Percentiles rank a stretch among this genome's conserved stretches.
phyloP scores from a whole-genome alignment of 768 basidiomycete species.

The Tricholoma matsutake region DNA sequence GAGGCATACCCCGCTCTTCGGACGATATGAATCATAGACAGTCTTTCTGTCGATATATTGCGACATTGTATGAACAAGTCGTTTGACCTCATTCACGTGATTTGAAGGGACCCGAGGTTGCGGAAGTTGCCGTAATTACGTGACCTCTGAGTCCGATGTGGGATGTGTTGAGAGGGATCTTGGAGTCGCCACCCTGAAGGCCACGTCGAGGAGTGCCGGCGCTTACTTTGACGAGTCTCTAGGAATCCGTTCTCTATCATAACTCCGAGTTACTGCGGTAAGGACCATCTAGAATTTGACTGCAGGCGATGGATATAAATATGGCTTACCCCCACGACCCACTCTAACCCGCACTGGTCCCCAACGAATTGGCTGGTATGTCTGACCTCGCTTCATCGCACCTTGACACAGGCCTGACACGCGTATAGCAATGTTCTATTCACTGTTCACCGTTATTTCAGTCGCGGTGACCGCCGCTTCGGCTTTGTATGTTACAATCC shows the following conservation, averaged over 20 bases:
- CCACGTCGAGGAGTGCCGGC: too few species aligned
- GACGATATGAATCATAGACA: constrained; percentile 48
- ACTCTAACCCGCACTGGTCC: too few species aligned
- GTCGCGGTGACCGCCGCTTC: constrained; percentile 9
- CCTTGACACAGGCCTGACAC: not conserved
- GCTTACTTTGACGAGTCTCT: too few species aligned
- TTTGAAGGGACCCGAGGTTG: not conserved
- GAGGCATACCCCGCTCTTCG: constrained; percentile 44
- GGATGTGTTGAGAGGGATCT: too few species aligned
- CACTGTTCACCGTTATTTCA: not conserved
- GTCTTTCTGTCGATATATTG: constrained; percentile 44
- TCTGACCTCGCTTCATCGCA: not conserved
- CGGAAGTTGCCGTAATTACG: too few species aligned
- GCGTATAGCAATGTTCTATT: not conserved
- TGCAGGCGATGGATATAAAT: not conserved
- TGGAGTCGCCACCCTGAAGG: too few species aligned
- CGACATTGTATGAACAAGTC: constrained; percentile 8
- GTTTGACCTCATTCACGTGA: too few species aligned
- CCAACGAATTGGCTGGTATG: not conserved
- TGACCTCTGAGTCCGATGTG: too few species aligned
- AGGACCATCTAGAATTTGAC: too few species aligned
- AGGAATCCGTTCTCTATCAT: too few species aligned
- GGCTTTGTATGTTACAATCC: constrained; percentile 6
- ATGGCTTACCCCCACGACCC: too few species aligned
- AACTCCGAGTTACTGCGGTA: too few species aligned